Evolutionary conservation across 768 basidiomycete species (phyloP).

Genomic region (Mycena vulgaris): DNA sequence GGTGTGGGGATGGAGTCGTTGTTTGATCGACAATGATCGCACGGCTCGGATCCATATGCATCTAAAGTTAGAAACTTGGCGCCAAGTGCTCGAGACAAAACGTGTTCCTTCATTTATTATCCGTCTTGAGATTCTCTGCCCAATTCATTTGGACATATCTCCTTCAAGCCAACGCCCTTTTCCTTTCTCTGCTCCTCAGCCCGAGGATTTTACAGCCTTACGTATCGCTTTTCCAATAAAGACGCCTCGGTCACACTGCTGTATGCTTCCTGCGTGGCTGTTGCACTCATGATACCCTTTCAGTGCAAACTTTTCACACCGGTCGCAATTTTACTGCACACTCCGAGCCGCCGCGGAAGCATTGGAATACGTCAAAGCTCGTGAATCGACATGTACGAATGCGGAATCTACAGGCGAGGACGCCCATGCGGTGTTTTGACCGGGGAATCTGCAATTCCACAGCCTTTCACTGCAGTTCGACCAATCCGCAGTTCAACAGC

Average conservation of each 20-base stretch:
- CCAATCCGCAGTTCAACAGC: background rate
- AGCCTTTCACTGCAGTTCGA: background rate
- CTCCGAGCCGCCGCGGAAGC: too few species aligned
- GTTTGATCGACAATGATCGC: conserved; percentile 8
- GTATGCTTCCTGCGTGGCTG: conserved; percentile 1
- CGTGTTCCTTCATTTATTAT: conserved; percentile 3
- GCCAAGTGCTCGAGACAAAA: conserved; percentile 8
- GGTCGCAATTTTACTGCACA: too few species aligned
- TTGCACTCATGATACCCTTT: conserved; percentile 4
- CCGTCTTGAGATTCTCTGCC: background rate
- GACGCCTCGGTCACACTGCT: conserved; percentile 3
- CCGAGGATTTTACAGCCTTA: conserved; percentile 4
- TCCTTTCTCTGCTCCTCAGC: conserved; percentile 10
- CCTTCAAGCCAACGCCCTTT: conserved; percentile 10
- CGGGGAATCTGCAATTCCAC: background rate
- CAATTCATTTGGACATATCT: too few species aligned
- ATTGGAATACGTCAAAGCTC: conserved; percentile 1
- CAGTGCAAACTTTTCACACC: too few species aligned
- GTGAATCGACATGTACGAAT: background rate
- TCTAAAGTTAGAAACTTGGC: conserved; percentile 18
- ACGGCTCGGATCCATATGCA: background rate
- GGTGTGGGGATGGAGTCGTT: conserved; percentile 1
- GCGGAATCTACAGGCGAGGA: conserved; percentile 1
- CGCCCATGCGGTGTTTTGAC: background rate
- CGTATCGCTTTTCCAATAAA: background rate